A percentile compares a stretch with the other conserved stretches of the same genome.
These are phyloP conservation scores for Serendipita vermifera DNA, from an alignment of 768 basidiomycete species.

Conservation along the genomic window DNA sequence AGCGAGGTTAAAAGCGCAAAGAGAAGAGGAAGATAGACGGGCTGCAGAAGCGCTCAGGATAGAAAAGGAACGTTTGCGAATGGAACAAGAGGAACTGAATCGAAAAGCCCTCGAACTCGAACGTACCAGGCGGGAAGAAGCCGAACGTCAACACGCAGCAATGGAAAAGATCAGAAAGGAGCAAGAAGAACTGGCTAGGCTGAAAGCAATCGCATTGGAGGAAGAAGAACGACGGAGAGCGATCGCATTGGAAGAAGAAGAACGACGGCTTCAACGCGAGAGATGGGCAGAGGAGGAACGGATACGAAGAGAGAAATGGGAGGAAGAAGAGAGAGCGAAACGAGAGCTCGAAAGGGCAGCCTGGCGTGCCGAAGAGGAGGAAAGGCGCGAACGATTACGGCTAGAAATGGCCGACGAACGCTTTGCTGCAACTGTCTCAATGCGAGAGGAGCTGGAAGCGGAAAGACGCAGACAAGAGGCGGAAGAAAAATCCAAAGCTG, in stretches of 20 bases:
- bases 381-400: background rate
- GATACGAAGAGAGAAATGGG: background rate
- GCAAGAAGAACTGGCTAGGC: background rate
- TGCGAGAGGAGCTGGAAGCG: conserved; percentile 10
- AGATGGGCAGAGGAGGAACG: background rate
- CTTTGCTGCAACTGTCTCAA: background rate
- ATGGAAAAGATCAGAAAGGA: too few species aligned
- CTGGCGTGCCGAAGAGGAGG: background rate
- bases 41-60: too few species aligned
- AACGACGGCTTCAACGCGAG: background rate
- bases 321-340: background rate
- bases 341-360: background rate
- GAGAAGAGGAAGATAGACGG: background rate
- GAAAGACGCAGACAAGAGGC: background rate
- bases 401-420: background rate
- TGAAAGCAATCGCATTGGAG: background rate
- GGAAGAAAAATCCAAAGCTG: background rate
- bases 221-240: background rate
- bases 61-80: background rate
- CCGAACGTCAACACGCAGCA: background rate
- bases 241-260: background rate
- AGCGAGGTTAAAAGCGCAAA: background rate
- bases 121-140: background rate
- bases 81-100: background rate
- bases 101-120: background rate